Base-by-base conservation (phyloP, 2,329 filamentous ascomycete genomes). In the Aureobasidium sp. region DNA sequence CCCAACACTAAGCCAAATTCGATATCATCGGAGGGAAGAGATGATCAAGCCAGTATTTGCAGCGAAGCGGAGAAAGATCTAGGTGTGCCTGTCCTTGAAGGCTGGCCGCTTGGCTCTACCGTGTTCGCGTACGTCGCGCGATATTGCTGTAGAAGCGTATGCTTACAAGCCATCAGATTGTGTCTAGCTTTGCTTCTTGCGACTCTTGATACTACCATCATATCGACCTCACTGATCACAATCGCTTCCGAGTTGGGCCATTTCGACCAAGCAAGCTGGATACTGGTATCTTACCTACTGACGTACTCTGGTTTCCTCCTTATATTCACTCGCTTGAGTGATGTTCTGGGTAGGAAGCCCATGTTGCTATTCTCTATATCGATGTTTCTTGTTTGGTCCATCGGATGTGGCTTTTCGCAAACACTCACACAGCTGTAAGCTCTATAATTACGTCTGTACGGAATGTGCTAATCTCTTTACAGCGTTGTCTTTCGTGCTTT, bases 241-340 rank as follows among this genome's bases (percentile, higher is more conserved):
- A 65, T 65, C 25, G 42, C 62, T 45, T 65, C 62, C 16, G 45
- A 48, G 13, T 31, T 65, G 13, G 62, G 62, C 31, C 53, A 56
- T 27, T 65, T 56, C 31, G 62, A 65, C 31, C 50, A 65, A 43
- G 38, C 51, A 38, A 65, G 54, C 40, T 65, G 62, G 62, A 54
- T 65, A 3, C 23, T 65, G 11, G 54, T 56, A 7, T 45, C 62
- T 1, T 65, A 65, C 58, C 23, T 65, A 36, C 31, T 65, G 18
- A 65, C 62, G 7, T 65, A 65, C 23, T 47, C 62, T 38, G 62
- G 62, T 6, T 65, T 65, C 38, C 62, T 65, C 48, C 58, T 67
- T 25, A 65, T 67, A 23, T 65, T 67, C 31, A 54, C 66, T 13
- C 23, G 66, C 27, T 29, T 64, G 25, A 65, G 60, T 33, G 66